A percentile compares a stretch with the other conserved stretches of the same genome.
These are phyloP conservation scores for Mycosphaerella sp. DNA, from an alignment of 2,329 filamentous ascomycete species.

Conservation along the genomic window DNA sequence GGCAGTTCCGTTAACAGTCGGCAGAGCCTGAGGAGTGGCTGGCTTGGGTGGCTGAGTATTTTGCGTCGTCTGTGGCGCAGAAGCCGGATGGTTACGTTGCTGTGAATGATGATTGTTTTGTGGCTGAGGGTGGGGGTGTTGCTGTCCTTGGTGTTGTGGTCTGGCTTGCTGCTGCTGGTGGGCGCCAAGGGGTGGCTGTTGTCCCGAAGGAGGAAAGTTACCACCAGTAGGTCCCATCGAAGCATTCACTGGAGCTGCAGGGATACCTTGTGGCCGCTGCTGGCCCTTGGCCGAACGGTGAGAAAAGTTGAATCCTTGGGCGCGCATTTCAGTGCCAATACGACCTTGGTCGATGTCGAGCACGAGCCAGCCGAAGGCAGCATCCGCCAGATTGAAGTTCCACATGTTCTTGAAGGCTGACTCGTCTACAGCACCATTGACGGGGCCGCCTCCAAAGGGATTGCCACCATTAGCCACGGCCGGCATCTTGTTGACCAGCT, in stretches of 20 bases:
- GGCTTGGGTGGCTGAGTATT: conserved; percentile 27
- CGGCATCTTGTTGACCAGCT: conserved; percentile 98
- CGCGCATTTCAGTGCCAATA: conserved; percentile 97
- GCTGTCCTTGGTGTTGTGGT: conserved; percentile 29
- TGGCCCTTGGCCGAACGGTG: conserved; percentile 75
- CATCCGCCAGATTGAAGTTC: conserved; percentile 98
- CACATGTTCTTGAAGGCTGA: conserved; percentile 99
- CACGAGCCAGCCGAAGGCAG: conserved; percentile 92
- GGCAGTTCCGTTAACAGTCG: conserved; percentile 28
- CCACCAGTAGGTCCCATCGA: conserved; percentile 35
- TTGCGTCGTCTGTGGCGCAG: conserved; percentile 20
- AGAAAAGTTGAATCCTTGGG: conserved; percentile 98
- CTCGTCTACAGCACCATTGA: conserved; percentile 87
- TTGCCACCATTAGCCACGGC: conserved; percentile 90
- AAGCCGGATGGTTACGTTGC: conserved; percentile 25
- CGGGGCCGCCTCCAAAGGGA: conserved; percentile 82
- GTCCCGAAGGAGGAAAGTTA: conserved; percentile 37
- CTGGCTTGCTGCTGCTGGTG: conserved; percentile 34
- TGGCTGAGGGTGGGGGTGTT: conserved; percentile 21
- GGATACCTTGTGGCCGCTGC: conserved; percentile 36
- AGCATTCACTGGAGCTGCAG: conserved; percentile 34
- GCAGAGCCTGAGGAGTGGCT: conserved; percentile 23
- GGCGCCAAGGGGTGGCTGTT: conserved; percentile 28
- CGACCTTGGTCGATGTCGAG: conserved; percentile 91
- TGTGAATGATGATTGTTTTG: conserved; percentile 23